A percentile compares a stretch with the other conserved stretches of the same genome.
Evolutionary conservation across 2,329 filamentous ascomycete species (phyloP).

Genomic region (Helotiales sp.): DNA sequence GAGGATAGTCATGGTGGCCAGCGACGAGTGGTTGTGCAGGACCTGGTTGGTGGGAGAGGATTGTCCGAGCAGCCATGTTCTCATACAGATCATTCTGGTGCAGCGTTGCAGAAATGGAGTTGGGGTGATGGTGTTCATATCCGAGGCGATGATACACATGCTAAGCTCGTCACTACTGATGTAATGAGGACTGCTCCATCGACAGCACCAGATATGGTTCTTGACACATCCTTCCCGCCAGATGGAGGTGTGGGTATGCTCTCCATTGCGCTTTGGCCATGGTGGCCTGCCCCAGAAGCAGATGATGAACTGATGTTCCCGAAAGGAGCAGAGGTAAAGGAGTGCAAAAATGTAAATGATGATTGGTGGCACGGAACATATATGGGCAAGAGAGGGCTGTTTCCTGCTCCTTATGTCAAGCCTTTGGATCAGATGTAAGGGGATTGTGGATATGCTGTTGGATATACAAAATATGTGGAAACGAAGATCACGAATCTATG

Average conservation of each 20-base stretch:
- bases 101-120: conserved; percentile 49
- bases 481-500: neutral
- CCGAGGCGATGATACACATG: conserved; percentile 36
- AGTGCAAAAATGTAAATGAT: conserved; percentile 84
- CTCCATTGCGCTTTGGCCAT: conserved; percentile 71
- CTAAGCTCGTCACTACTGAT: conserved; percentile 52
- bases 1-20: conserved; percentile 67
- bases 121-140: conserved; percentile 44
- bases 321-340: conserved; percentile 75
- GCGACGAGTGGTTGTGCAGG: conserved; percentile 65
- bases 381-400: conserved; percentile 76
- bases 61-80: conserved; percentile 57
- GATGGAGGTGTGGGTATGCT: conserved; percentile 70
- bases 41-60: conserved; percentile 75
- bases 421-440: conserved; percentile 37
- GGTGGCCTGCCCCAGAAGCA: conserved; percentile 65
- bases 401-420: conserved; percentile 75
- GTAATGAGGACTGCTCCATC: conserved; percentile 45
- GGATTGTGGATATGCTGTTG: neutral
- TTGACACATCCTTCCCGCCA: conserved; percentile 59
- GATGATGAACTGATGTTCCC: conserved; percentile 83
- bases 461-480: neutral
- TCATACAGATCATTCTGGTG: conserved; percentile 31
- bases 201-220: conserved; percentile 23
- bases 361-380: conserved; percentile 91